Evolutionary conservation across 116 monocot species (phyloP).

Genomic region (Papilionanthe hybrid): DNA sequence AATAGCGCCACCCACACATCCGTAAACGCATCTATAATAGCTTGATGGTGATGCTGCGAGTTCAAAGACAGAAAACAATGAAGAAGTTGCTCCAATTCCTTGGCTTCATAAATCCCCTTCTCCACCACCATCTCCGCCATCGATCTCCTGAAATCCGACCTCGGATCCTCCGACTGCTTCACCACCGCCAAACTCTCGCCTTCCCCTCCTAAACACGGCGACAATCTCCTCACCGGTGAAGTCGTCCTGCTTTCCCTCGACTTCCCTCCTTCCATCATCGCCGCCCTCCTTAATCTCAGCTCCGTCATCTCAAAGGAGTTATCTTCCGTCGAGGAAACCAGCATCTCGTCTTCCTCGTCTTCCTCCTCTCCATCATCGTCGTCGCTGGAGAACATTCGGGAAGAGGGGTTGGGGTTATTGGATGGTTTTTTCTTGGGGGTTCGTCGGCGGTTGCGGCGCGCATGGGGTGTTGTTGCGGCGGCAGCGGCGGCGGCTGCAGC

Average conservation of each 20-base stretch:
- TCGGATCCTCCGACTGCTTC: slow-evolving; percentile 60
- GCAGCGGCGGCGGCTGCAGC: slow-evolving; percentile 3
- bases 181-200: slow-evolving; percentile 50
- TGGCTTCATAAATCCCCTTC: slow-evolving; percentile 53
- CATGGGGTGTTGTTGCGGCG: background rate
- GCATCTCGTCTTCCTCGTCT: slow-evolving; percentile 18
- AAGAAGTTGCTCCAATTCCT: slow-evolving; percentile 57
- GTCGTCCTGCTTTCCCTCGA: background rate
- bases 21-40: slow-evolving; percentile 48
- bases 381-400: slow-evolving; percentile 52
- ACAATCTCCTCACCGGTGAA: slow-evolving; percentile 4
- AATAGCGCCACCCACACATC: slow-evolving; percentile 52
- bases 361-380: slow-evolving; percentile 25
- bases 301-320: background rate
- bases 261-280: background rate
- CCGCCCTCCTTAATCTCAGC: slow-evolving; percentile 2
- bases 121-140: slow-evolving; percentile 80
- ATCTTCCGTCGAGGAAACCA: slow-evolving; percentile 12
- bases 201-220: slow-evolving; percentile 5
- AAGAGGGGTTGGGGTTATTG: background rate
- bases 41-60: slow-evolving; percentile 39
- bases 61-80: slow-evolving; percentile 64
- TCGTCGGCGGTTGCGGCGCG: background rate
- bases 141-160: slow-evolving; percentile 56
- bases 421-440: background rate